These are phyloP conservation scores for Arachnopeziza araneosa DNA, from an alignment of 2,329 filamentous ascomycete genomes.

Conservation along the genomic window DNA sequence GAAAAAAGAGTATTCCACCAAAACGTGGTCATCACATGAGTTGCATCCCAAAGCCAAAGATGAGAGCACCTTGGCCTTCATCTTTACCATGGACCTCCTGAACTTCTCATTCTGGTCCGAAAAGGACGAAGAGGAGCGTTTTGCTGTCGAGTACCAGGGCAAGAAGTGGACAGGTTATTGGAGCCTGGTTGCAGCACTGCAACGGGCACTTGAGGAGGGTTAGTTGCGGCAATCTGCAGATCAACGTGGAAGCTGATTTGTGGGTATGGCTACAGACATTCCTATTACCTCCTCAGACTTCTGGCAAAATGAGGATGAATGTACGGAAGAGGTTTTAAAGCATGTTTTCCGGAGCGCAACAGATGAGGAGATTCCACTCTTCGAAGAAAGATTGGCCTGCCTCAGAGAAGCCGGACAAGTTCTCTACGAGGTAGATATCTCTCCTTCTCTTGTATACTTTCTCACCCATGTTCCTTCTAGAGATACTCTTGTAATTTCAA, in stretches of 20 bases:
- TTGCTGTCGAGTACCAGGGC: conserved; percentile 75
- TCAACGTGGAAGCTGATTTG: conserved; percentile 15
- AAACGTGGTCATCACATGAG: conserved; percentile 82
- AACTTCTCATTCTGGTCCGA: conserved; percentile 98
- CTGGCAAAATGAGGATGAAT: conserved; percentile 74
- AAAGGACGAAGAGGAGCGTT: conserved; percentile 58
- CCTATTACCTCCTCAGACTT: conserved; percentile 85
- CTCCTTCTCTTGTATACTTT: not conserved
- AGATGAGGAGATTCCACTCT: conserved; percentile 78
- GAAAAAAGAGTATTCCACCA: conserved; percentile 73
- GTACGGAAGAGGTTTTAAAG: conserved; percentile 65
- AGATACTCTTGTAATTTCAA: conserved; percentile 70
- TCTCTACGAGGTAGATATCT: conserved; percentile 60
- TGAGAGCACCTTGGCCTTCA: conserved; percentile 77
- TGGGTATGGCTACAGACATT: conserved; percentile 50
- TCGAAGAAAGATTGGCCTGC: conserved; percentile 71
- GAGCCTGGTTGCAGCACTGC: conserved; percentile 82
- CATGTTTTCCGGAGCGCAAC: conserved; percentile 84
- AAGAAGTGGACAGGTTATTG: conserved; percentile 91
- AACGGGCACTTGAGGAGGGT: conserved; percentile 86
- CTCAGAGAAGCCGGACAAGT: conserved; percentile 78
- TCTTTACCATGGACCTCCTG: conserved; percentile 94
- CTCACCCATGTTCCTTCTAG: conserved; percentile 36
- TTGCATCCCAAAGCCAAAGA: conserved; percentile 82
- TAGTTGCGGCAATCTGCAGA: conserved; percentile 19